Evolutionary conservation across 140 eudicot species (phyloP), one percentile per base, ranked within the genome.

Genomic region (Artemisia princeps): DNA sequence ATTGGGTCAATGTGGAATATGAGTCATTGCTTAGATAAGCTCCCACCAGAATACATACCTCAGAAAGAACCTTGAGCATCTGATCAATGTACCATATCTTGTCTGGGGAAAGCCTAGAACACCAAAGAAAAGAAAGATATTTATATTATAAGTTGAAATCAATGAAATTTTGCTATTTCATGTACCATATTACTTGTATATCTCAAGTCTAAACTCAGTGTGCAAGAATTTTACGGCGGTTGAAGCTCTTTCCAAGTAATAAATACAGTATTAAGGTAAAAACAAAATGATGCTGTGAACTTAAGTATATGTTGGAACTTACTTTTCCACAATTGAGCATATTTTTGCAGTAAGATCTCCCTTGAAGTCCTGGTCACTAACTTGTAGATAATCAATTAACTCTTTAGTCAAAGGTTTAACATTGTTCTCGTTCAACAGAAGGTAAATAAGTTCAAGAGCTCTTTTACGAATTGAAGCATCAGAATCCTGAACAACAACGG

Each of bases 381-480:
- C 84, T 79, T 86, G 86, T 23, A 94, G 80, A 84, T 88, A 82
- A 59, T 94, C 99, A 52, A 86, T 87, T 50, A 94, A 83, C 83
- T 94, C 99, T 73, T 82, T 94, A 16, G 96, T 82, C 85, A 88
- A 68, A 84, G 94, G 73, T 74, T 84, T 84, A 60, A 81, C 99
- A 77, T 94, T 94, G 72, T 72, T 86, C 75, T 94, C 99, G 79
- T 94, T 94, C 37, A 84, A 86, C 53, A 94, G 74, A 74, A 94
- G 88, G 81, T 88, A 94, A 60, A 84, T 82, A 82, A 94, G 99
- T 73, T 94, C 99, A 77, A 94, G 88, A 67, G 99, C 99, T 81
- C 99, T 88, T 84, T 84, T 88, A 68, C 96, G 91, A 67, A 91
- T 91, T 60, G 98, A 91, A 75, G 96, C 92, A 88, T 91, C 98